Evolutionary conservation across 1,139 yeast species (phyloP).

Genomic region (Nakaseomyces uthaithaninus): DNA sequence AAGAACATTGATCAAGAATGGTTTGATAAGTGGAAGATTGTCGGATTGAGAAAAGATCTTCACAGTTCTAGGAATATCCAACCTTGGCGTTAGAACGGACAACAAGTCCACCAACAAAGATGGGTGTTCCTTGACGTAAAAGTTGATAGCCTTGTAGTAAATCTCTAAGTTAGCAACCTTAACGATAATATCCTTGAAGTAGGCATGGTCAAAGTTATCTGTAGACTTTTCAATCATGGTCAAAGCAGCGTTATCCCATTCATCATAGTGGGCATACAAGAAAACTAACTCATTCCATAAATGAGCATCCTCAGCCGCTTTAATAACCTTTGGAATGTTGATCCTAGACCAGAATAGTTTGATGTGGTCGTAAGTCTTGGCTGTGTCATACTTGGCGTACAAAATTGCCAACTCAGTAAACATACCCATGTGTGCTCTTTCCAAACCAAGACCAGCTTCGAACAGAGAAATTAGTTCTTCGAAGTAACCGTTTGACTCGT

Average conservation of each 20-base stretch:
- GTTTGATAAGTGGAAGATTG: conserved; percentile 90
- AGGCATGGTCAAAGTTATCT: conserved; percentile 85
- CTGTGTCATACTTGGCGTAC: conserved; percentile 86
- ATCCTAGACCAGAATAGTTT: conserved; percentile 97
- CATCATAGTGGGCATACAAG: conserved; percentile 96
- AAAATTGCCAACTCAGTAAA: conserved; percentile 90
- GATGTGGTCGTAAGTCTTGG: conserved; percentile 90
- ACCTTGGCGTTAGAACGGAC: conserved; percentile 78
- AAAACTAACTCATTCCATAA: conserved; percentile 94
- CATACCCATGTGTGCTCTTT: conserved; percentile 99
- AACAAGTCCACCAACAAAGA: conserved; percentile 80
- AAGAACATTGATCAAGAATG: conserved; percentile 86
- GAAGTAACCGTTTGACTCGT: conserved; percentile 86
- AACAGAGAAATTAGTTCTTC: conserved; percentile 84
- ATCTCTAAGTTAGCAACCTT: conserved; percentile 95
- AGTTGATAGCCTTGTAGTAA: conserved; percentile 93
- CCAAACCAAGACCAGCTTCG: conserved; percentile 92
- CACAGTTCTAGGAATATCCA: conserved; percentile 92
- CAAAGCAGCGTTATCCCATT: conserved; percentile 98
- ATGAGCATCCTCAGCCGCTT: conserved; percentile 90
- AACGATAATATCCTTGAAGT: conserved; percentile 89
- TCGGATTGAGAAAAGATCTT: conserved; percentile 92
- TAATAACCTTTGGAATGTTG: conserved; percentile 92
- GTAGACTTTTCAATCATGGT: conserved; percentile 96
- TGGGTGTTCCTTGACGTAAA: conserved; percentile 89